phyloP scores from a whole-genome alignment of 2,329 filamentous ascomycete genomes.

The Claviceps paspali region DNA sequence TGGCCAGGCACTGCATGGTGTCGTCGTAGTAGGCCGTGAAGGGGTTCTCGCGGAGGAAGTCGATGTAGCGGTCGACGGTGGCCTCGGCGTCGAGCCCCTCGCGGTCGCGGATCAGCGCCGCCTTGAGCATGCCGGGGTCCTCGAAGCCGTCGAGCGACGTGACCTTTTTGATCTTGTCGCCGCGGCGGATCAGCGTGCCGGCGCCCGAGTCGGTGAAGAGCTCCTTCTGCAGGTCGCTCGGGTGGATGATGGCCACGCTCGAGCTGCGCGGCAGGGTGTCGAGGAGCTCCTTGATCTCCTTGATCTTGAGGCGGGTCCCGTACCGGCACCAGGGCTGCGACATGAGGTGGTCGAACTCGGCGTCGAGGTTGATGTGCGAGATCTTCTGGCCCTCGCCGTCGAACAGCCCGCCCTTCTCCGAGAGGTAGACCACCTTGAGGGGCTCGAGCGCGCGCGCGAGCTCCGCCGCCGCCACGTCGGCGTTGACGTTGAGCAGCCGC shows the following conservation, averaged over 20 bases:
- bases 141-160: constrained; percentile 58
- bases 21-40: constrained; percentile 96
- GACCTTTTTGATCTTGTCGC: constrained; percentile 72
- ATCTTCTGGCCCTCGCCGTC: constrained; percentile 91
- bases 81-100: constrained; percentile 68
- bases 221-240: constrained; percentile 89
- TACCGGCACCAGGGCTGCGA: constrained; percentile 88
- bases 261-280: constrained; percentile 80
- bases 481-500: constrained; percentile 92
- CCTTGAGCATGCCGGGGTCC: constrained; percentile 63
- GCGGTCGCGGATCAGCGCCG: constrained; percentile 66
- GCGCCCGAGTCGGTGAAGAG: constrained; percentile 92
- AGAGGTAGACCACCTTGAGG: constrained; percentile 95
- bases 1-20: constrained; percentile 78
- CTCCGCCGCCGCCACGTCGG: constrained; percentile 89
- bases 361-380: constrained; percentile 91
- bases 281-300: constrained; percentile 88
- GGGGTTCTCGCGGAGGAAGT: constrained; percentile 57
- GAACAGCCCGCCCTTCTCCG: constrained; percentile 92
- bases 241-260: constrained; percentile 94
- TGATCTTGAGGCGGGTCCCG: constrained; percentile 91
- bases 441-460: constrained; percentile 79
- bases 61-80: constrained; percentile 75
- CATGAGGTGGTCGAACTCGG: constrained; percentile 90
- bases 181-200: constrained; percentile 80